Evolutionary conservation across 2,329 filamentous ascomycete genomes (phyloP).

Genomic region (Stromatinia cepivora): DNA sequence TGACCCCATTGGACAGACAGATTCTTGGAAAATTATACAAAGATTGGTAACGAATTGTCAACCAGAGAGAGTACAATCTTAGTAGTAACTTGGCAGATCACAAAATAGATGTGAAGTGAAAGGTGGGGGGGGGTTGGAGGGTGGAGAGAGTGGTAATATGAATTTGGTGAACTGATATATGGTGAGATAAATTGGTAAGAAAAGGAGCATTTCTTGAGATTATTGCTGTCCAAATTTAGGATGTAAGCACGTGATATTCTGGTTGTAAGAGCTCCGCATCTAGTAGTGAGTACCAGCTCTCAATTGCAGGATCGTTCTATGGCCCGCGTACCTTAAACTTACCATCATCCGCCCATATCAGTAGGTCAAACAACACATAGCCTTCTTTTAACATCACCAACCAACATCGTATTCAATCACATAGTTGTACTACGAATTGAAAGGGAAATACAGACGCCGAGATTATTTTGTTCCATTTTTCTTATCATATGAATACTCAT

Average conservation of each 20-base stretch:
- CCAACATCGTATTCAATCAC: constrained; percentile 22
- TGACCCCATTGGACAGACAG: constrained; percentile 19
- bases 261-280: not conserved
- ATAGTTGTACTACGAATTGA: constrained; percentile 10
- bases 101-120: too few species aligned
- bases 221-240: not conserved
- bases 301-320: constrained; percentile 18
- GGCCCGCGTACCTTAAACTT: constrained; percentile 17
- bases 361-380: constrained; percentile 13
- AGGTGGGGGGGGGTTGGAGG: too few species aligned
- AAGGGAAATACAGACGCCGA: constrained; percentile 18
- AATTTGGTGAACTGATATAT: not conserved
- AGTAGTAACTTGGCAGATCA: too few species aligned
- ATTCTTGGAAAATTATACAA: not conserved
- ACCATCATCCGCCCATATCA: constrained; percentile 16
- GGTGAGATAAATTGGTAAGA: not conserved
- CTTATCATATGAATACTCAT: constrained; percentile 22
- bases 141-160: not conserved
- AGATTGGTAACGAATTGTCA: constrained; percentile 5
- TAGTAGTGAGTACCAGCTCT: not conserved
- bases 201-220: not conserved
- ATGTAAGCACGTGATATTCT: not conserved
- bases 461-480: constrained; percentile 17
- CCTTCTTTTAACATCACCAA: constrained; percentile 14
- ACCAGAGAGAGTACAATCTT: constrained; percentile 3